Evolutionary conservation across 805 yeast genomes (phyloP), one percentile per base, ranked within the genome.

Genomic region (Starmera pachycereana): DNA sequence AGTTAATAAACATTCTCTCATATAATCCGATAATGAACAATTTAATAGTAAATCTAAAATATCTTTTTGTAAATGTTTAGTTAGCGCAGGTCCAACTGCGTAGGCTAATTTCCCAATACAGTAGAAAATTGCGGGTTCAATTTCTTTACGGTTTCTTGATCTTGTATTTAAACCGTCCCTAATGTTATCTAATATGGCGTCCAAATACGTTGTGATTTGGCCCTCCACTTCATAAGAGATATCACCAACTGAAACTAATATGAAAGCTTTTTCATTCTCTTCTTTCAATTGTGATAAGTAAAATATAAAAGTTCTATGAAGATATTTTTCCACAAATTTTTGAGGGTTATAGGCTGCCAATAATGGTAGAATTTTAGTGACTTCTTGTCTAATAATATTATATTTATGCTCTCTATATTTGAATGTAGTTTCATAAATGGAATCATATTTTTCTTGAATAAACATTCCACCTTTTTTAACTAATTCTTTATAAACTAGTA

Each of bases 81-180:
- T 85, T 41, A 90, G 66, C 0, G 96, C 95, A 11, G 96, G 94
- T 0, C 97, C 97, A 12, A 90, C 86, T 0, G 97, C 90, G 22
- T 72, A 71, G 0, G 96, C 89, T 31, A 92, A 63, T 60, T 86
- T 83, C 0, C 94, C 86, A 35, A 90, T 71, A 56, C 97, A 92
- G 50, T 83, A 85, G 52, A 89, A 90, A 16, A 90, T 75, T 1
- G 95, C 88, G 0, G 85, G 81, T 48, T 86, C 95, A 35, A 82
- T 77, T 37, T 82, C 88, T 53, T 77, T 81, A 43, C 89, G 70
- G 3, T 69, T 59, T 46, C 77, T 75, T 13, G 61, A 60, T 40
- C 61, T 65, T 1, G 63, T 49, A 29, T 74, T 68, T 25, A 90
- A 65, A 0, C 92, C 89, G 42, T 88, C 96, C 51, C 88, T 69